Conservation (phyloP, 1,284 basidiomycete species). For the Athelia sp. region DNA sequence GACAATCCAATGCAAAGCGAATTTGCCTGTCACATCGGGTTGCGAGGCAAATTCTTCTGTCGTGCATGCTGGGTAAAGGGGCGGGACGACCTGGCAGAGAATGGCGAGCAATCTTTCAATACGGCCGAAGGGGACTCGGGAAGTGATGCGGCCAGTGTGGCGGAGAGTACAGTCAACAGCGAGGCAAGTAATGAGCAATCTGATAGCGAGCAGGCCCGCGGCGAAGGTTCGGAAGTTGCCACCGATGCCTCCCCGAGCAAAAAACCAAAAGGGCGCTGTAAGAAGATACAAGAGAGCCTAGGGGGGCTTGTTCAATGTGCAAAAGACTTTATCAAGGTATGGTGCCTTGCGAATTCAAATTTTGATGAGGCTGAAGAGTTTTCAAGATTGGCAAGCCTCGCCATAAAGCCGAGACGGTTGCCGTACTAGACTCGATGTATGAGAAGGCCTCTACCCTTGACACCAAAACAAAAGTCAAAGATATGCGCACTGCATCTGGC, state of each 20-base stretch:
- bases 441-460: not conserved
- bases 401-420: not conserved
- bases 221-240: no score
- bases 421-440: not conserved
- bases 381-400: not conserved
- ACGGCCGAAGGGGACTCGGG: no score
- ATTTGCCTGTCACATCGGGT: conserved; percentile 18
- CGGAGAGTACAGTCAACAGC: not conserved
- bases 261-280: not conserved
- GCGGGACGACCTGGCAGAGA: conserved; percentile 5
- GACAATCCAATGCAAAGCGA: conserved; percentile 22
- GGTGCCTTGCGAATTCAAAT: not conserved
- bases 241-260: no score
- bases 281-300: not conserved
- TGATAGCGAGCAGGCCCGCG: conserved; percentile 6
- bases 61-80: conserved; percentile 9
- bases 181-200: not conserved
- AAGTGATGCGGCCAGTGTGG: no score
- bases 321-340: not conserved
- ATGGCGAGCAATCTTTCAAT: not conserved
- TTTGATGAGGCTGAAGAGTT: not conserved
- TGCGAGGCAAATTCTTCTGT: conserved; percentile 14
- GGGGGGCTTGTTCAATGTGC: not conserved
- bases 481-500: not conserved
- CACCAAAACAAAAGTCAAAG: not conserved